Evolutionary conservation across 805 yeast species (phyloP).

Genomic region (Tetrapisispora namnaoensis): DNA sequence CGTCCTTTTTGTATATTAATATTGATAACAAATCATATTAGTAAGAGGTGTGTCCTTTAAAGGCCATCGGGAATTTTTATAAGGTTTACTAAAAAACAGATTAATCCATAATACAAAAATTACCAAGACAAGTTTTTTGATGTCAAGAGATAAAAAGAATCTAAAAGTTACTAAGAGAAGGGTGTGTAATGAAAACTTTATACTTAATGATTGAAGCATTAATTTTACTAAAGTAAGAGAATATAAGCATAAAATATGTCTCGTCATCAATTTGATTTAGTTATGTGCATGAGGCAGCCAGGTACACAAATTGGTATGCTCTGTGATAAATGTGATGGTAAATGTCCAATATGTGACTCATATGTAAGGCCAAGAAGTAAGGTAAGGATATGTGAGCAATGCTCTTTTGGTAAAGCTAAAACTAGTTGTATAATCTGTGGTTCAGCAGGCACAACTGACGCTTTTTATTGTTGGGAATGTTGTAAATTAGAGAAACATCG

Average conservation of each 20-base stretch:
- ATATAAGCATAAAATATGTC: constrained; percentile 43
- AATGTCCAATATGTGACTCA: constrained; percentile 86
- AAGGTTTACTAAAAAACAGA: neutral
- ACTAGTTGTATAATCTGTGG: constrained; percentile 77
- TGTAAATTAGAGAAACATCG: constrained; percentile 67
- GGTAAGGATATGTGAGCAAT: constrained; percentile 75
- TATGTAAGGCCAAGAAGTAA: constrained; percentile 57
- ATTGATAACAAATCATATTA: neutral
- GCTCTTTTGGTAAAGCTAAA: constrained; percentile 60
- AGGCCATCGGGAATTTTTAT: neutral
- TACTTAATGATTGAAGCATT: too few relatives aligned
- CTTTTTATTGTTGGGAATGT: constrained; percentile 81
- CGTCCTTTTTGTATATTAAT: neutral
- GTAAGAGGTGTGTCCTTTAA: neutral
- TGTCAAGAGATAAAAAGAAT: too few relatives aligned
- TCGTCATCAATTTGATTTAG: constrained; percentile 77
- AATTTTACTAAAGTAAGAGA: neutral
- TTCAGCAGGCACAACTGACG: constrained; percentile 47
- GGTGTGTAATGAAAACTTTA: too few relatives aligned
- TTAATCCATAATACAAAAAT: too few relatives aligned
- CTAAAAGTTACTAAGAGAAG: too few relatives aligned
- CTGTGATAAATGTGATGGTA: constrained; percentile 83
- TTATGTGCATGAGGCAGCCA: constrained; percentile 77
- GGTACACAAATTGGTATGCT: constrained; percentile 63
- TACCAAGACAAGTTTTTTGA: neutral